Evolutionary conservation across 2,329 filamentous ascomycete species (phyloP).

Genomic region (Venturiaceae sp.): DNA sequence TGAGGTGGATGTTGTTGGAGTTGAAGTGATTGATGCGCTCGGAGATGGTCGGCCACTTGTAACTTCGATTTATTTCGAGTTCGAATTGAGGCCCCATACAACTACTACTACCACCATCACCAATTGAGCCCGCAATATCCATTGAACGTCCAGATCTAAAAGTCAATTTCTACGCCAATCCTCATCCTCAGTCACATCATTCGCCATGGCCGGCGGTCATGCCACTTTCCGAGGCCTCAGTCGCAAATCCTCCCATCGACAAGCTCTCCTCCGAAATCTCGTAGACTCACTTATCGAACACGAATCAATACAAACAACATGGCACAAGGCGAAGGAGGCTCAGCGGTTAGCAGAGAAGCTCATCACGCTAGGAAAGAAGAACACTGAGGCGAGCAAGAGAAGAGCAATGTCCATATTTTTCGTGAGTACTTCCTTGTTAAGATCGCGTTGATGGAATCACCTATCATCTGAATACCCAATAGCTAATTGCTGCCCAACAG

Average conservation of each 20-base stretch:
- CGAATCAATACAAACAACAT: slow-evolving; percentile 91
- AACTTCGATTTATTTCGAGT: not conserved
- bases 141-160: not conserved
- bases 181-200: too few species aligned
- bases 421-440: slow-evolving; percentile 42
- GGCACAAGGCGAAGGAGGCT: slow-evolving; percentile 93
- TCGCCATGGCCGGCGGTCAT: slow-evolving; percentile 70
- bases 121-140: not conserved
- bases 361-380: slow-evolving; percentile 86
- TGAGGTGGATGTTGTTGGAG: not conserved
- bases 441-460: not conserved
- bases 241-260: slow-evolving; percentile 76
- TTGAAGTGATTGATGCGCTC: not conserved
- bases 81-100: not conserved
- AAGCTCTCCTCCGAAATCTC: slow-evolving; percentile 88
- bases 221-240: slow-evolving; percentile 84
- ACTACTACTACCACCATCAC: not conserved
- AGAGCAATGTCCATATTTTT: slow-evolving; percentile 76
- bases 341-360: slow-evolving; percentile 90
- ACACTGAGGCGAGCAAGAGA: slow-evolving; percentile 70
- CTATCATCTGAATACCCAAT: not conserved
- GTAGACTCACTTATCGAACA: slow-evolving; percentile 90
- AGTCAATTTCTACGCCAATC: not conserved
- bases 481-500: slow-evolving; percentile 30
- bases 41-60: not conserved